Evolutionary conservation across 1,284 basidiomycete genomes (phyloP), one percentile per base, ranked within the genome.

Genomic region (Ceratobasidium sp.): DNA sequence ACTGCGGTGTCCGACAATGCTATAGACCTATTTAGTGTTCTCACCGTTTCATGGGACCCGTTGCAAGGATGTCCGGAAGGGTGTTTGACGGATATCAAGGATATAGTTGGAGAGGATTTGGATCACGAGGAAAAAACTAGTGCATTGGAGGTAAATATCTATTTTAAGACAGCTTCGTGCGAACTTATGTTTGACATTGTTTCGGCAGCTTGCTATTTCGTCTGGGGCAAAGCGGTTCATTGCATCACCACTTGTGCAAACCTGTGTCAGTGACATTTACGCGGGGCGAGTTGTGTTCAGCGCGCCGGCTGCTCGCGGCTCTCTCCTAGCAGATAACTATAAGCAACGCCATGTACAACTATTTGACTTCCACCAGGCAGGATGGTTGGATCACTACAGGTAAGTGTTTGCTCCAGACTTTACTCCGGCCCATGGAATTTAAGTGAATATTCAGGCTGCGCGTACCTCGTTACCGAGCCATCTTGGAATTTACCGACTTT

Each of bases 281-380:
- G 87, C 89, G 3, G 95, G 86, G n/a, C 81, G 83, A 33, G 82
- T 86, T 20, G 83, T 86, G 15, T 87, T 85, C 79, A 61, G 61
- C 40, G 46, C 91, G 10, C 86, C 91, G 67, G 86, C 90, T 2
- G 90, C 92, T 1, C 89, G 88, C 72, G 89, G 92, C 39, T 93
- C 94, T 1, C 89, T 97, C 76, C 88, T 97, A 12, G 91, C 93
- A 40, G 96, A 97, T 84, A 94, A 95, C 82, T 97, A 97, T 86
- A 94, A 96, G 82, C 91, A 91, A 44, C 89, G 90, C 46, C 88
- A 89, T 3, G 93, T 94, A 75, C 89, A 93, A 82, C 86, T 94
- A 13, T 96, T 97, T 82, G 90, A 96, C 82, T 89, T 90, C 23
- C 89, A 89, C 49, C 89, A 88, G 39, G 90, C 92, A 0, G 92